Percentiles rank a stretch among this genome's conserved stretches.
phyloP scores from a whole-genome alignment of 2,329 filamentous ascomycete species.

The Cryphonectria japonica region DNA sequence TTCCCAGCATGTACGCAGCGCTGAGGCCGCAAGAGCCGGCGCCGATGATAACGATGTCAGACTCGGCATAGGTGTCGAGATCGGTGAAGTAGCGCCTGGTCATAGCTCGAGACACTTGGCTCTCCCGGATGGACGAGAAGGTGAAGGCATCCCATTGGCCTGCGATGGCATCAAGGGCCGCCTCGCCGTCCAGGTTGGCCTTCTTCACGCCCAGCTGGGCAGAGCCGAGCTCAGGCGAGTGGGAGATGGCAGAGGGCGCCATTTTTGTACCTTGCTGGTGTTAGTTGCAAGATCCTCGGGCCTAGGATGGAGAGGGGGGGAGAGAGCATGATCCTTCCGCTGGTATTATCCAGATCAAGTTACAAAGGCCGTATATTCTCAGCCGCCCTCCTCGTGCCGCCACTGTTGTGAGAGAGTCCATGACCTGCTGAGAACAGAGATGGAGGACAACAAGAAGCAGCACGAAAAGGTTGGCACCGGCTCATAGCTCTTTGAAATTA shows the following conservation, averaged over 20 bases:
- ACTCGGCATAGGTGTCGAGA: conserved; percentile 86
- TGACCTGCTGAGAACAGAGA: background rate
- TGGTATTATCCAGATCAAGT: conserved; percentile 41
- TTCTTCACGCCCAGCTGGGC: conserved; percentile 43
- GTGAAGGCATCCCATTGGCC: conserved; percentile 81
- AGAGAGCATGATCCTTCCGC: conserved; percentile 97
- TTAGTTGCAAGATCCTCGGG: conserved; percentile 45
- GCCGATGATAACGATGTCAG: conserved; percentile 90
- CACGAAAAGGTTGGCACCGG: conserved; percentile 38
- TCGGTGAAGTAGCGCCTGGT: conserved; percentile 90
- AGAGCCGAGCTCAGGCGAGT: conserved; percentile 51
- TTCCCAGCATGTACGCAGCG: conserved; percentile 82
- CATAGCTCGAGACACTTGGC: conserved; percentile 91
- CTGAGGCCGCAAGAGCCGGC: conserved; percentile 87
- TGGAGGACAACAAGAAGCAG: conserved; percentile 9
- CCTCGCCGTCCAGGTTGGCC: conserved; percentile 48
- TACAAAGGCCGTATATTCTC: conserved; percentile 45
- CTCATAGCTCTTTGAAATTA: conserved; percentile 41
- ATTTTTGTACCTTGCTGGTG: conserved; percentile 55
- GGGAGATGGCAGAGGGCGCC: conserved; percentile 74
- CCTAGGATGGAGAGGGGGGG: conserved; percentile 40
- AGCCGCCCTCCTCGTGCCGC: conserved; percentile 35
- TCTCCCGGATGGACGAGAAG: conserved; percentile 88
- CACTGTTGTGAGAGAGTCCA: background rate
- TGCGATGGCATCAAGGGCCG: conserved; percentile 66